A percentile compares a stretch with the other conserved stretches of the same genome.
These are phyloP conservation scores for Parachlorella kessleri DNA, from an alignment of 139 green algal species.

Conservation along the genomic window DNA sequence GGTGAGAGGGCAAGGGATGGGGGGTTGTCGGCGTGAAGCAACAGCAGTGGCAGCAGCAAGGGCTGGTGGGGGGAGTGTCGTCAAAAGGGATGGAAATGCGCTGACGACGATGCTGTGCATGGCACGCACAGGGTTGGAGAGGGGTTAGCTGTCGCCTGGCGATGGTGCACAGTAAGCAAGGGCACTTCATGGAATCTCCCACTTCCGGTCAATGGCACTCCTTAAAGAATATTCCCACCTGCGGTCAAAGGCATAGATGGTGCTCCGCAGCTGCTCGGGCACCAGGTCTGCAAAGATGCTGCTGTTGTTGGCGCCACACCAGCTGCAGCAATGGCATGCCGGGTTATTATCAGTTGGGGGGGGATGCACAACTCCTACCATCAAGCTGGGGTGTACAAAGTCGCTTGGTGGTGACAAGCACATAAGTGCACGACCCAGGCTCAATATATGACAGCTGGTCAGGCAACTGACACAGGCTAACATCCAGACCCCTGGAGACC, in stretches of 20 bases:
- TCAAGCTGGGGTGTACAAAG: too few relatives aligned
- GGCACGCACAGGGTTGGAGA: slow-evolving; percentile 77
- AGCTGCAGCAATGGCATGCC: slow-evolving; percentile 31
- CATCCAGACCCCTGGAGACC: not conserved
- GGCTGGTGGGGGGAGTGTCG: not conserved
- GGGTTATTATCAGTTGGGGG: too few relatives aligned
- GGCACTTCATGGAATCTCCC: not conserved
- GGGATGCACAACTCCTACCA: too few relatives aligned
- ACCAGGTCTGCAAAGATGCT: slow-evolving; percentile 90
- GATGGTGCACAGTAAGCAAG: too few relatives aligned
- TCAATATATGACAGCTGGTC: too few relatives aligned
- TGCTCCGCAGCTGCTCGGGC: slow-evolving; percentile 64
- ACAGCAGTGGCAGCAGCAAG: not conserved
- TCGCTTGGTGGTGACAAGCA: too few relatives aligned
- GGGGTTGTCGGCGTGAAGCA: too few relatives aligned
- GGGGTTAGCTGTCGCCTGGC: slow-evolving; percentile 31
- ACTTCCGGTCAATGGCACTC: not conserved
- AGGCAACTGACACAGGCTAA: too few relatives aligned
- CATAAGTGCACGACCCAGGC: too few relatives aligned
- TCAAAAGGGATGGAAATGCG: not conserved
- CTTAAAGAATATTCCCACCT: not conserved
- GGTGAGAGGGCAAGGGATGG: too few relatives aligned
- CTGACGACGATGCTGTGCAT: slow-evolving; percentile 34
- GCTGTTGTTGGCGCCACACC: slow-evolving; percentile 73
- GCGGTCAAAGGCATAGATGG: slow-evolving; percentile 88